Evolutionary conservation across 352 stramenopile species (phyloP), one percentile per base, ranked within the genome.

Genomic region (Phytopythium mirpurense): DNA sequence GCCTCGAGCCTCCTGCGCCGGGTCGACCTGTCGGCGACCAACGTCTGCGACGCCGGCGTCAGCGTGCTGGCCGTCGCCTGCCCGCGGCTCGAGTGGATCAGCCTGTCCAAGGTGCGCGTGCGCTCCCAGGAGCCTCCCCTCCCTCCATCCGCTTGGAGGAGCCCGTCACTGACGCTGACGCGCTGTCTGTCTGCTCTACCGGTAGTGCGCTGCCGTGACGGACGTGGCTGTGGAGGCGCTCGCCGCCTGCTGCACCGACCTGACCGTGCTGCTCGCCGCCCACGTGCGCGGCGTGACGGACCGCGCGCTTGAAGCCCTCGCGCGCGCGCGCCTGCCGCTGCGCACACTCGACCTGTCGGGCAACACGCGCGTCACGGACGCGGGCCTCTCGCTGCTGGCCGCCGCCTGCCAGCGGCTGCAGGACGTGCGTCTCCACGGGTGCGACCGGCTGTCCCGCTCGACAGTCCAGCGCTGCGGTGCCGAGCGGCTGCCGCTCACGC

Each of bases 1-100:
- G 14, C 56, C 57, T 51, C 0, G 49, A 56, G 31, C 32, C 48
- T 32, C 12, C 48, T 69, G 29, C 56, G 41, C n/a, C 31, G 60
- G 12, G 57, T 88, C 36, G 78, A 87, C 51, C 59, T 88, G 26
- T 68, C 54, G 0, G 55, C 67, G 4, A 85, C 77, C 0, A 81
- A 83, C 43, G 59, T 87, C 23, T 87, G 79, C 31, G 80, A 91
- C 51, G 59, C 59, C 6, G 75, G 74, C n/a, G 67, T 91, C 35
- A 72, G 64, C 15, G 58, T 83, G 16, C 43, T 91, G 7, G 71
- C 78, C n/a, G 54, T 62, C 2, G 56, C 70, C 24, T 88, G 75
- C 36, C 61, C 36, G 9, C 47, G 66, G 35, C 36, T 91, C 5
- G 51, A 72, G 35, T 77, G 58, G 43, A 63, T 88, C 37, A 80